A percentile compares a stretch with the other conserved stretches of the same genome.
phyloP scores from a whole-genome alignment of 202 grass and related monocot species.

The Dendrocalamus latiflorus region DNA sequence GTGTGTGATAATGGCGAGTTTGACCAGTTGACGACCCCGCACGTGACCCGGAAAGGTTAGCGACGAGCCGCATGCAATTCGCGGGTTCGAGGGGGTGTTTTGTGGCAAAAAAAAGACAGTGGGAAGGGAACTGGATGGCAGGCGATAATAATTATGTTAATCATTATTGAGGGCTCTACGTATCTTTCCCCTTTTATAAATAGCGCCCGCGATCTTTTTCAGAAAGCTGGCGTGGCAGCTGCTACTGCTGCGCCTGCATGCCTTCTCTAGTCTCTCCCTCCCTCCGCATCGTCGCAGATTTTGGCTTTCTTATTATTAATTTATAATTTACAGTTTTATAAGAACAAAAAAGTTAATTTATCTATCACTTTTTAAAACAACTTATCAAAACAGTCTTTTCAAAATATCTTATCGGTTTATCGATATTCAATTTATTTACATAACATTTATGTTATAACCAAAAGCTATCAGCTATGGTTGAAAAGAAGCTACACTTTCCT shows the following conservation, averaged over 20 bases:
- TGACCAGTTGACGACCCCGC: constrained; percentile 41
- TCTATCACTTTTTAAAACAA: no score
- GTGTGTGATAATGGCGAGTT: constrained; percentile 40
- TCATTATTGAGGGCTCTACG: constrained; percentile 57
- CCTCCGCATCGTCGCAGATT: neutral
- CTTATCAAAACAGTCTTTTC: no score
- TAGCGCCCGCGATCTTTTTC: constrained; percentile 58
- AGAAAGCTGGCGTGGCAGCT: constrained; percentile 46
- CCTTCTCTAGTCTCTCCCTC: neutral
- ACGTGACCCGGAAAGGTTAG: constrained; percentile 37
- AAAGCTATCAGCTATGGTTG: no score
- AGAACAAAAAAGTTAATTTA: no score
- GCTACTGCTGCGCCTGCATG: neutral
- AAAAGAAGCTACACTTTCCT: no score
- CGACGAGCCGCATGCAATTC: neutral
- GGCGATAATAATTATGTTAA: constrained; percentile 50
- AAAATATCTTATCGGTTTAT: no score
- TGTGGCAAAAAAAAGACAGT: neutral
- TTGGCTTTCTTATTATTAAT: neutral
- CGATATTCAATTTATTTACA: no score
- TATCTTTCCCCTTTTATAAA: constrained; percentile 65
- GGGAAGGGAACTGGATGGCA: neutral
- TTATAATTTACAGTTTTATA: no score
- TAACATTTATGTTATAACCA: no score
- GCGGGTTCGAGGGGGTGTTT: neutral